Percentiles rank a stretch among this genome's conserved stretches.
Evolutionary conservation across 2,329 filamentous ascomycete species (phyloP).

Genomic region (Fusarium miscanthi): DNA sequence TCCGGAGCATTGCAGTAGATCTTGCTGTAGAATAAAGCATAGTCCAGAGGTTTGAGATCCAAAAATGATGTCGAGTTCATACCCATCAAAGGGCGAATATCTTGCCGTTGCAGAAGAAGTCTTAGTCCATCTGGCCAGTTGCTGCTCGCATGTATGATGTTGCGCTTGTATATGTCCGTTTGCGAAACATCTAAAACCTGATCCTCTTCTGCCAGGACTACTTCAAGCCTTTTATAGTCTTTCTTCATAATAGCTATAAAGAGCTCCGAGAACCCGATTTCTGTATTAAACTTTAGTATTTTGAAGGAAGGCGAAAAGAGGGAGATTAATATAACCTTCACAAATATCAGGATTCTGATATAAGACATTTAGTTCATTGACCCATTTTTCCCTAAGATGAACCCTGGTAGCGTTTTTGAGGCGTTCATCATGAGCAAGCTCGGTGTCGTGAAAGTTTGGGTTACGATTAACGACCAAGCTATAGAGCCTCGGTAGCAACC

Average conservation of each 20-base stretch:
- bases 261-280: not conserved
- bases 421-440: not conserved
- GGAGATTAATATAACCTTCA: fast-evolving
- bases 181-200: fast-evolving
- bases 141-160: not conserved
- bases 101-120: not conserved
- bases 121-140: not conserved
- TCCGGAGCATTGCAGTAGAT: not conserved
- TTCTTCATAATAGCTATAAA: not conserved
- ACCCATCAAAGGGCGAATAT: not conserved
- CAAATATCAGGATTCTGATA: not conserved
- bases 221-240: fast-evolving
- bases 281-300: not conserved
- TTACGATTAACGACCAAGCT: fast-evolving
- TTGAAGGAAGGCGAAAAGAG: fast-evolving
- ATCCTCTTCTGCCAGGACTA: fast-evolving
- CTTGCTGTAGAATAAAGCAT: not conserved
- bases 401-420: too few species aligned
- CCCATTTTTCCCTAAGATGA: too few species aligned
- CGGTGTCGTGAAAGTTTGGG: fast-evolving
- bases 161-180: fast-evolving
- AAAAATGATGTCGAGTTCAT: fast-evolving
- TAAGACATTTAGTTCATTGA: too few species aligned
- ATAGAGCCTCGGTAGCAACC: not conserved
- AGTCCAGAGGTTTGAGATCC: not conserved